Percentiles rank a stretch among this genome's conserved stretches.
Conservation (phyloP, 441 rosid genomes). For the Eruca vesicaria region DNA sequence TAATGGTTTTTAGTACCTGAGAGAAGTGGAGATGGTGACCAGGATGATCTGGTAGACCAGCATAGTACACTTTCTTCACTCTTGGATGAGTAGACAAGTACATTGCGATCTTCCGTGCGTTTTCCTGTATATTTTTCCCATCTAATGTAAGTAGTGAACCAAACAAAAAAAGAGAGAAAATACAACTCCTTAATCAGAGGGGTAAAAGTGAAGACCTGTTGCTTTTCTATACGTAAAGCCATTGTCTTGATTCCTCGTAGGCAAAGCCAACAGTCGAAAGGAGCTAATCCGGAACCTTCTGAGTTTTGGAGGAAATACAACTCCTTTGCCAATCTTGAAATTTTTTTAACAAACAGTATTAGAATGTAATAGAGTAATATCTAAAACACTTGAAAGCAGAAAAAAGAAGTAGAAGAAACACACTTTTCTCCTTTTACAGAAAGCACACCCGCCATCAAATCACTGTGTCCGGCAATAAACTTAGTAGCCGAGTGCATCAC, state of each 20-base stretch:
- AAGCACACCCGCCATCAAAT: constrained; percentile 94
- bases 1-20: constrained; percentile 49
- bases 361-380: neutral
- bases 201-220: constrained; percentile 59
- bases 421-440: constrained; percentile 91
- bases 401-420: constrained; percentile 9
- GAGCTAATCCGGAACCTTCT: constrained; percentile 93
- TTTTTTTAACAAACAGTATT: neutral
- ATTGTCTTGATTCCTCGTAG: constrained; percentile 90
- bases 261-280: constrained; percentile 97
- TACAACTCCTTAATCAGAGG: neutral
- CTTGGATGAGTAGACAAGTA: constrained; percentile 75
- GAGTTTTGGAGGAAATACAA: constrained; percentile 92
- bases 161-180: neutral
- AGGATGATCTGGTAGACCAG: constrained; percentile 85
- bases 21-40: constrained; percentile 82
- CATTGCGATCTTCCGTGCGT: constrained; percentile 83
- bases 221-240: constrained; percentile 89
- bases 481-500: constrained; percentile 98
- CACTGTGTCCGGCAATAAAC: constrained; percentile 92
- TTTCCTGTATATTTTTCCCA: constrained; percentile 46
- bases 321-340: constrained; percentile 67
- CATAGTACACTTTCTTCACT: constrained; percentile 82
- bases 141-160: neutral
- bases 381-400: neutral